Percentiles rank a stretch among this genome's conserved stretches.
Conservation (phyloP, 352 stramenopile species). For the Pilasporangium apinafurcum region DNA sequence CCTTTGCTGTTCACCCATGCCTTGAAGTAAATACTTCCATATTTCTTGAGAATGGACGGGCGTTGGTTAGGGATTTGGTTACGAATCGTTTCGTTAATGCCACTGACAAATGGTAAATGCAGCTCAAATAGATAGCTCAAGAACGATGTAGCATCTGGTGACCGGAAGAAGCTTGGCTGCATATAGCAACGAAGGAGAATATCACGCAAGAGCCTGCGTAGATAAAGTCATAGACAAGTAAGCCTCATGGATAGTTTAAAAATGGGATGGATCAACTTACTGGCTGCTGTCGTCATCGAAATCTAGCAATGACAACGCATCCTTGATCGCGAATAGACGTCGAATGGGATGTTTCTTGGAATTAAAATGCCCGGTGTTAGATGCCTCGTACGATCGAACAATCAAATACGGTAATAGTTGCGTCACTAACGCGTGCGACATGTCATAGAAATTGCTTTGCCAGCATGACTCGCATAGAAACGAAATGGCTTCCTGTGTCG, state of each 20-base stretch:
- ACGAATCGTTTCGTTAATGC: constrained; percentile 86
- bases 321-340: constrained; percentile 67
- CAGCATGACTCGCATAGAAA: constrained; percentile 71
- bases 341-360: constrained; percentile 69
- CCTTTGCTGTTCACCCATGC: constrained; percentile 63
- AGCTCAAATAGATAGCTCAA: constrained; percentile 85
- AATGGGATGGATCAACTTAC: constrained; percentile 20
- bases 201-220: constrained; percentile 46
- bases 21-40: constrained; percentile 81
- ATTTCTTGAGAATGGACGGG: constrained; percentile 78
- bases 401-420: constrained; percentile 83
- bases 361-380: constrained; percentile 39
- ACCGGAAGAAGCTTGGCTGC: constrained; percentile 79
- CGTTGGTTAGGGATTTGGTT: constrained; percentile 84
- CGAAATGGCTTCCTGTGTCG: constrained; percentile 64
- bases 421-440: constrained; percentile 66
- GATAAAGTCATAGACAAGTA: neutral
- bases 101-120: constrained; percentile 72
- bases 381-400: constrained; percentile 68
- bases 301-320: constrained; percentile 71
- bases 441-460: constrained; percentile 52
- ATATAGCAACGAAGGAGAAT: constrained; percentile 87
- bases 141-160: constrained; percentile 74
- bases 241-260: too few relatives aligned
- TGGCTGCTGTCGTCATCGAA: constrained; percentile 80